A percentile compares a stretch with the other conserved stretches of the same genome.
phyloP scores from a whole-genome alignment of 768 basidiomycete genomes.

The Hygrocybe punicea region DNA sequence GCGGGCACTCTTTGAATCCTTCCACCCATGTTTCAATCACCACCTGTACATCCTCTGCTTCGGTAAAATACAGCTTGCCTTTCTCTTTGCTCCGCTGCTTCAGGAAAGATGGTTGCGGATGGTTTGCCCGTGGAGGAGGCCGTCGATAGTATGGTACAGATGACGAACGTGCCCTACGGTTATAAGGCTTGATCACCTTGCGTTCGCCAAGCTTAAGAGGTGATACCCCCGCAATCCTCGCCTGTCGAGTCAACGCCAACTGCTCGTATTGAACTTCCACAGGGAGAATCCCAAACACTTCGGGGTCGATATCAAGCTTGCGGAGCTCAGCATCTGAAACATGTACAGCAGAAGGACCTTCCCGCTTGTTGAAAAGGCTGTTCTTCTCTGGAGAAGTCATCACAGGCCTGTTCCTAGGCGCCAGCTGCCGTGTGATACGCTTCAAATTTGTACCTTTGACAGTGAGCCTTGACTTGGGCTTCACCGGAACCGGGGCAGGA shows the following conservation, averaged over 20 bases:
- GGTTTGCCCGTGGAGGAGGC: slow-evolving; percentile 56
- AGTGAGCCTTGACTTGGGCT: slow-evolving; percentile 30
- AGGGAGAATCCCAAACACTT: slow-evolving; percentile 65
- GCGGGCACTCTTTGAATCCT: slow-evolving; percentile 55
- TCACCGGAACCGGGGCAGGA: slow-evolving; percentile 13
- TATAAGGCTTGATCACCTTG: slow-evolving; percentile 55
- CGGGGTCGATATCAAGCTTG: slow-evolving; percentile 68
- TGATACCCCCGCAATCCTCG: slow-evolving; percentile 41
- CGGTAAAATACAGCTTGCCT: slow-evolving; percentile 53
- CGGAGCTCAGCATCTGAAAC: slow-evolving; percentile 57
- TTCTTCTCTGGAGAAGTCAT: slow-evolving; percentile 37
- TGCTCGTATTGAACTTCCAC: slow-evolving; percentile 69
- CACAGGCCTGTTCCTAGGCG: slow-evolving; percentile 47
- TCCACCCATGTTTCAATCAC: slow-evolving; percentile 77
- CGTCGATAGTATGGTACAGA: slow-evolving; percentile 41
- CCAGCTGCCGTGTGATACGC: slow-evolving; percentile 61
- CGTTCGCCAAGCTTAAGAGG: slow-evolving; percentile 42
- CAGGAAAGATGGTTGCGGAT: slow-evolving; percentile 47
- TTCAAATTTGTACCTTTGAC: slow-evolving; percentile 46
- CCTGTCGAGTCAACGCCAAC: slow-evolving; percentile 54
- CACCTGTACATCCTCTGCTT: slow-evolving; percentile 68
- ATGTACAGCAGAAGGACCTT: slow-evolving; percentile 35
- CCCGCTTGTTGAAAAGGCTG: slow-evolving; percentile 30
- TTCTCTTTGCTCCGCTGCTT: slow-evolving; percentile 56
- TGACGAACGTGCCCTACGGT: slow-evolving; percentile 38